phyloP scores from a whole-genome alignment of 108 stramenopile genomes.

The Fragilaria crotonensis region DNA sequence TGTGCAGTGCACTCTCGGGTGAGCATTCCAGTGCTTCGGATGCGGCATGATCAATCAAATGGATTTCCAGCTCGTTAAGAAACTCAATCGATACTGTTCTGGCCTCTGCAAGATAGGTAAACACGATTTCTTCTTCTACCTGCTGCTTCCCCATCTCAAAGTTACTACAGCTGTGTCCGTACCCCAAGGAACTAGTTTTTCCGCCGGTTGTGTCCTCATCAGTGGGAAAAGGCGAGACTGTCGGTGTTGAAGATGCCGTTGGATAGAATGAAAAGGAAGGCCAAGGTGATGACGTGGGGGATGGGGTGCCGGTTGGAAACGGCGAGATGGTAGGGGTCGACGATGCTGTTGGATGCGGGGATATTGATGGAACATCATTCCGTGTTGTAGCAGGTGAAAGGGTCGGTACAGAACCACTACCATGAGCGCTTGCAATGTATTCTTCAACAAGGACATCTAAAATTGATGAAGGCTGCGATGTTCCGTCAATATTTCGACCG shows the following conservation, averaged over 20 bases:
- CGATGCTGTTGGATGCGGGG: not conserved
- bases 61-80: slow-evolving; percentile 1
- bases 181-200: not conserved
- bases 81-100: slow-evolving; percentile 3
- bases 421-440: no score
- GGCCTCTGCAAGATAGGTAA: slow-evolving; percentile 3
- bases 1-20: not conserved
- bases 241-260: not conserved
- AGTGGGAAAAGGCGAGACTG: not conserved
- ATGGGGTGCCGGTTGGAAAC: not conserved
- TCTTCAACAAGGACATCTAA: no score
- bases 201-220: not conserved
- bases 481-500: no score
- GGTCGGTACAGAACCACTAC: no score
- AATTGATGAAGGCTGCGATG: no score
- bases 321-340: slow-evolving; percentile 1
- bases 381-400: not conserved
- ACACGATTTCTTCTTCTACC: not conserved
- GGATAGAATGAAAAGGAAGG: not conserved
- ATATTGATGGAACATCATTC: not conserved
- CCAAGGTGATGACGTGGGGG: not conserved
- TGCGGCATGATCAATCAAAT: slow-evolving; percentile 8
- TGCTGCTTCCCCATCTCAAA: not conserved
- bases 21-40: slow-evolving; percentile 2
- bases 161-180: not conserved